Evolutionary conservation across 2,329 filamentous ascomycete species (phyloP), one percentile per base, ranked within the genome.

Genomic region (Clonostachys sp.): DNA sequence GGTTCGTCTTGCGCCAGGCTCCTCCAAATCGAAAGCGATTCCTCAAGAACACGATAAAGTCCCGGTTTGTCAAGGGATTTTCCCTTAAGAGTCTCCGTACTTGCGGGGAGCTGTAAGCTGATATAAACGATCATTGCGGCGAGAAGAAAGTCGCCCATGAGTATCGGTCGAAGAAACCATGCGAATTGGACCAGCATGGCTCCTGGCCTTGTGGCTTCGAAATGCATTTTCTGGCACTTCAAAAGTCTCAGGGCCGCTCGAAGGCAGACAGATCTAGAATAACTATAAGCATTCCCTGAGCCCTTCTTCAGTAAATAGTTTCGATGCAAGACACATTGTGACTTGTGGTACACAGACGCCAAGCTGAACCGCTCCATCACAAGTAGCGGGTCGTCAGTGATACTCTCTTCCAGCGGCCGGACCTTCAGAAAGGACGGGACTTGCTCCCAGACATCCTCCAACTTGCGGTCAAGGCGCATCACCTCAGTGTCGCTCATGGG

Each of bases 81-180:
- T 4, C 24, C 24, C 8, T 30, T 30, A 3, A 3, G 10, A 30
- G 8, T 30, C 24, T 30, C 24, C 9, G 24, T 30, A 10, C 24
- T 30, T 10, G 24, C 8, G 24, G 24, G 24, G 24, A 30, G 24
- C 8, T 30, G 24, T 4, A 30, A 71, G 73, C 45, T 74, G 0
- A 77, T 12, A 79, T 69, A 83, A 7, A 83, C 55, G 39, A 83
- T 74, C 68, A 77, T 77, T 8, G 71, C 68, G 0, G 75, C 76
- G 2, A 79, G 63, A 2, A 79, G 61, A 41, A 74, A 78, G 46
- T 79, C 74, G n/a, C 74, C 68, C 41, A 63, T 61, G 1, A 70
- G 65, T 13, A 80, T 57, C 0, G 69, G 67, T 1, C 61, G 67
- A 2, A 76, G 48, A 55, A 77, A 72, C 66, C 72, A 75, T 16